Percentiles rank a stretch among this genome's conserved stretches.
Conservation (phyloP, 192 early-diverging fungal species). For the Podila horticola region DNA sequence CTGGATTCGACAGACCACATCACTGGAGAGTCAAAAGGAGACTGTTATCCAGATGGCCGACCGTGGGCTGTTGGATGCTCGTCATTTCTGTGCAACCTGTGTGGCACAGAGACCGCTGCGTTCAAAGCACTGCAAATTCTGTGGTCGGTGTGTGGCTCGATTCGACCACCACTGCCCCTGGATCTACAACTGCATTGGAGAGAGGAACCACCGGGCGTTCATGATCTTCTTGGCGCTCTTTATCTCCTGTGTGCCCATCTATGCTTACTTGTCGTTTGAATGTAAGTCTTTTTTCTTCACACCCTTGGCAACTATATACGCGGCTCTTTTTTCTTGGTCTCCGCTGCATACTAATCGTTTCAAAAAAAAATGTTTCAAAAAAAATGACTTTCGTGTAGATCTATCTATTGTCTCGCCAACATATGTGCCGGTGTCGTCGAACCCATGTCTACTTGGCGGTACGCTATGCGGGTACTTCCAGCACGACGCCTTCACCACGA, state of each 20-base stretch:
- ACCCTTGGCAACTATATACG: neutral
- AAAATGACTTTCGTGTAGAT: conserved; percentile 52
- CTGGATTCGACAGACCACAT: conserved; percentile 68
- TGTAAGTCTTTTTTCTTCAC: conserved; percentile 63
- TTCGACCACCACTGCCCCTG: conserved; percentile 99
- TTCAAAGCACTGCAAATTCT: conserved; percentile 94
- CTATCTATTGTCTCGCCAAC: conserved; percentile 54
- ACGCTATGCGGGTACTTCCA: conserved; percentile 79
- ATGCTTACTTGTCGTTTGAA: conserved; percentile 65
- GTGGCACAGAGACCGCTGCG: conserved; percentile 84
- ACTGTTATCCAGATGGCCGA: conserved; percentile 74
- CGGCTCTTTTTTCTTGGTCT: neutral
- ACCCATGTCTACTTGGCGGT: conserved; percentile 67
- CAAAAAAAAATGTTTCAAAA: neutral
- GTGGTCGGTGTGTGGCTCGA: conserved; percentile 91
- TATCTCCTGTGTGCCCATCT: conserved; percentile 66
- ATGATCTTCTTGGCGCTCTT: conserved; percentile 82
- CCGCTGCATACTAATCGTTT: neutral
- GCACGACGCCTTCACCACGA: conserved; percentile 76
- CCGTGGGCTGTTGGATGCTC: conserved; percentile 71
- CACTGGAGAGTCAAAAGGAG: conserved; percentile 56
- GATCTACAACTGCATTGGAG: conserved; percentile 96
- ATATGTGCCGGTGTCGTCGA: conserved; percentile 62
- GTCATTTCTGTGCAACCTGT: conserved; percentile 91
- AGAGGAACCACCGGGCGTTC: conserved; percentile 89